Conservation (phyloP, 2,329 filamentous ascomycete species). For the Alternaria arborescens region DNA sequence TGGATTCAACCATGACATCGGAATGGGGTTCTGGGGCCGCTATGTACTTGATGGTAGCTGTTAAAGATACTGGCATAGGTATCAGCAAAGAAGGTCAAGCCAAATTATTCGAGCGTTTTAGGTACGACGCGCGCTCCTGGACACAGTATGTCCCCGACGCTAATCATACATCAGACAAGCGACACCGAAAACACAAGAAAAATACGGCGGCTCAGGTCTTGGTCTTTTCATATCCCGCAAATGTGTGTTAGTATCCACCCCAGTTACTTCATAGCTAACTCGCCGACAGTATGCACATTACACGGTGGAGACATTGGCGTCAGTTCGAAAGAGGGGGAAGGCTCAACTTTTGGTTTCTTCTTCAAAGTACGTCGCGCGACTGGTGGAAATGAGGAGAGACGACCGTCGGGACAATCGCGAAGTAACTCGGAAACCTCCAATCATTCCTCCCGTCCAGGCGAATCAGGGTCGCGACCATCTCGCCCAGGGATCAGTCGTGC, state of each 20-base stretch:
- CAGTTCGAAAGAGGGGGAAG: slow-evolving; percentile 45
- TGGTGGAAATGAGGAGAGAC: slow-evolving; percentile 29
- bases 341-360: slow-evolving; percentile 51
- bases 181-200: slow-evolving; percentile 52
- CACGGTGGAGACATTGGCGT: slow-evolving; percentile 52
- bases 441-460: slow-evolving; percentile 13
- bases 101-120: slow-evolving; percentile 55
- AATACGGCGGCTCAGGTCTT: slow-evolving; percentile 54
- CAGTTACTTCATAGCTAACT: not conserved
- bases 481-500: slow-evolving; percentile 40
- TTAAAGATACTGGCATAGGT: slow-evolving; percentile 55
- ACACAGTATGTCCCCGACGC: not conserved
- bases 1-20: slow-evolving; percentile 52
- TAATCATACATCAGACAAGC: slow-evolving; percentile 39
- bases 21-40: slow-evolving; percentile 54
- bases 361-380: slow-evolving; percentile 46
- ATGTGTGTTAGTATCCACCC: slow-evolving; percentile 25
- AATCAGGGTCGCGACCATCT: slow-evolving; percentile 15
- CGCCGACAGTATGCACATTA: slow-evolving; percentile 43
- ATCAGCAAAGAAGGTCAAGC: slow-evolving; percentile 52
- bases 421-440: slow-evolving; percentile 34
- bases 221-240: slow-evolving; percentile 52
- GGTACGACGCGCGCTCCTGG: slow-evolving; percentile 30
- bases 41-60: slow-evolving; percentile 56
- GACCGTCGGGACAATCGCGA: slow-evolving; percentile 37